Evolutionary conservation across 2,329 filamentous ascomycete genomes (phyloP), one percentile per base, ranked within the genome.

Genomic region (Alternaria incomplexa): DNA sequence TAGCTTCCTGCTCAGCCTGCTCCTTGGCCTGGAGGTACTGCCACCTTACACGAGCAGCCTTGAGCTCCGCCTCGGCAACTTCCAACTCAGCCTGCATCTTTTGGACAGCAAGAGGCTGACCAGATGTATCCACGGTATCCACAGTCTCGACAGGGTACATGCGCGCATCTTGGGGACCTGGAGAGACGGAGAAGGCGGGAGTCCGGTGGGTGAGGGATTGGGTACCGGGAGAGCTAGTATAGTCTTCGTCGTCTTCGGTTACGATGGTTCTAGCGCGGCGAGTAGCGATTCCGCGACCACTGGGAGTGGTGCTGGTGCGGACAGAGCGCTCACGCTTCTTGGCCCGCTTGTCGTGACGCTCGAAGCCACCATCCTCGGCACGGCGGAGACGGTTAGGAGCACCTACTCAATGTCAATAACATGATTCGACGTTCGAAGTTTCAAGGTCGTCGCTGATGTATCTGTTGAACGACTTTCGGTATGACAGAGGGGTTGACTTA

Each of bases 61-160:
- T 70, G 17, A 78, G 68, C 60, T 78, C 75, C 8, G 75, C 75
- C 54, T 79, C 74, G 2, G 74, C 75, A n/a, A 74, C 60, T 30
- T 77, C 73, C 9, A 78, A 45, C 52, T 78, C 70, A 9, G 71
- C 71, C 56, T 76, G 67, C 2, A 78, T 59, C 52, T 69, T 68
- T 61, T 73, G 70, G 2, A 73, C 70, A 6, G 66, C 68, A 15
- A 76, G 59, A 15, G 71, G 64, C 55, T 73, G 64, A 10, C 60
- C 63, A 17, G 68, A 69, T 4, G 58, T 48, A 8, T 63, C 52
- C 13, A 65, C 55, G 3, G 56, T 26, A 6, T 63, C 52, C 10
- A 65, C 56, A 5, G 56, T 36, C 20, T 66, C 54, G 13, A 46
- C 28, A 5, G 61, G 55, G 20, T 47, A 61, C 12, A 63, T 45